Evolutionary conservation across 441 rosid genomes (phyloP), one percentile per base, ranked within the genome.

Genomic region (Brassica balearica): DNA sequence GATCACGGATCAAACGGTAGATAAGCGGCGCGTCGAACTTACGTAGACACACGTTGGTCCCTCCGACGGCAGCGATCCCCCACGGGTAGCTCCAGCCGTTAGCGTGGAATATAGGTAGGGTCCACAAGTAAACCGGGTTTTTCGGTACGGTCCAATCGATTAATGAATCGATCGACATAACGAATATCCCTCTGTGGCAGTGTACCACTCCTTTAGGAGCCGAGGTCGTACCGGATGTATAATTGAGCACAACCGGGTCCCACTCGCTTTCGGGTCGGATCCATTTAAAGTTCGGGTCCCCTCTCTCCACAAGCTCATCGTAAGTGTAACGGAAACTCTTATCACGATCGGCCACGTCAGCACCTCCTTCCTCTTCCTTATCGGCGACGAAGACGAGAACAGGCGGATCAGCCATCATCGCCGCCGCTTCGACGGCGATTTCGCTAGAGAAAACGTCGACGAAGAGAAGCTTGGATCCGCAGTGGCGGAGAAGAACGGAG

Each of bases 21-120:
- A 91, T 82, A 0, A 73, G 14, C 1, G 79, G 20, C 4, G 83
- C 91, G 51, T 90, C 94, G 65, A 92, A 82, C 63, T 83, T 90
- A 0, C 95, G 88, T 59, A 90, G 72, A 58, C 96, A 94, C 48
- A 92, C 70, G 68, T 89, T 91, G 12, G 89, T 88, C 6, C 92
- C 98, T 3, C 97, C 98, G 0, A 87, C 89, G 1, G 92, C 96
- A 0, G 95, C 97, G 32, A 91, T 86, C 0, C 88, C 96, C 98
- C 98, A 94, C 17, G 95, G 85, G 61, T 64, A 88, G 51, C 89
- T 72, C 96, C 97, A 94, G 2, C 98, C 98, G 65, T 92, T 94
- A 1, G 89, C 82, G 74, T 92, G 98, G 79, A 94, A 94, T 68
- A 94, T 89, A 0, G 96, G 92, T 9, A 94, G 87, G 34, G 95